These are phyloP conservation scores for Silene uniflora DNA, from an alignment of 148 eudicot species.

Conservation along the genomic window DNA sequence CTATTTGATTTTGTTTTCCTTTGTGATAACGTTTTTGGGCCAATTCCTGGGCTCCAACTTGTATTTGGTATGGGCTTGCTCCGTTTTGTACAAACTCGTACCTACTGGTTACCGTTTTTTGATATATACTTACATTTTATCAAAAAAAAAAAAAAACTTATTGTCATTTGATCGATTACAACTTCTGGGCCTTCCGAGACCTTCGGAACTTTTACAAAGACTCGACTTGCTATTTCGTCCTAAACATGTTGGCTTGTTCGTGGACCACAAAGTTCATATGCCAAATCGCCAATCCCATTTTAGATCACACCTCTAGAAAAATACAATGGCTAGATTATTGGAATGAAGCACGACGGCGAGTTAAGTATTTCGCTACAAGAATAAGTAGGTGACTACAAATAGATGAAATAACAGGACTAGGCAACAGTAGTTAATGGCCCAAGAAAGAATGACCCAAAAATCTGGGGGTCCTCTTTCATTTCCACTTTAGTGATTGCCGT, in stretches of 20 bases:
- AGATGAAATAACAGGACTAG: slow-evolving; percentile 4
- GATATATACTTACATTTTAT: too few species aligned
- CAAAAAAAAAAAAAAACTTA: too few species aligned
- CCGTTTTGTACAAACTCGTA: too few species aligned
- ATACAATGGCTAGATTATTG: background rate
- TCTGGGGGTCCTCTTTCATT: slow-evolving; percentile 26
- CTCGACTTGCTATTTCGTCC: background rate
- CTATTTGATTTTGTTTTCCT: too few species aligned
- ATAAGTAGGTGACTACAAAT: too few species aligned
- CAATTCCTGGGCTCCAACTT: too few species aligned
- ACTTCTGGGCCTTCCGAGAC: background rate
- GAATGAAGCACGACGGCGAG: background rate
- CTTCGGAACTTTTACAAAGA: background rate
- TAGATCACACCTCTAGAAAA: background rate
- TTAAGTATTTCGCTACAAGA: background rate
- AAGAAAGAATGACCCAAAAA: slow-evolving; percentile 21
- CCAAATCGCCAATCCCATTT: background rate
- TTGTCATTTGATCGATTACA: too few species aligned
- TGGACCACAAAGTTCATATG: background rate
- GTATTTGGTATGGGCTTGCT: too few species aligned
- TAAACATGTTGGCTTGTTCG: background rate
- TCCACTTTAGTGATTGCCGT: slow-evolving; percentile 76
- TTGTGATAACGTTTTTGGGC: too few species aligned
- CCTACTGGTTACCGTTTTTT: too few species aligned
- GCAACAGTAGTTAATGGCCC: slow-evolving; percentile 15